These are phyloP conservation scores for Spergularia azorica DNA, from an alignment of 179 eudicot species.

Conservation along the genomic window DNA sequence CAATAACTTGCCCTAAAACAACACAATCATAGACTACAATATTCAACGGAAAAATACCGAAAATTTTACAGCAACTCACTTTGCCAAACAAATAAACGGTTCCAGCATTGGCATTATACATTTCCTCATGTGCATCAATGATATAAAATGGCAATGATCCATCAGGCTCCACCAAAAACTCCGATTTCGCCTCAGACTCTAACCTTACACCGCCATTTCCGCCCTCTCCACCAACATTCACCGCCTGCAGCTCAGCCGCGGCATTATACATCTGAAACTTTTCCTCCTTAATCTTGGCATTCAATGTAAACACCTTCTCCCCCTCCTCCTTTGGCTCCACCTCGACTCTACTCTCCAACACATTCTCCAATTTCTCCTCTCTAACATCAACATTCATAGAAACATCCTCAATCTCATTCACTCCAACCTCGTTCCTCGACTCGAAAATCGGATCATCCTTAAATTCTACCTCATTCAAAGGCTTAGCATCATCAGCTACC, in stretches of 20 bases:
- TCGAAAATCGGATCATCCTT: slow-evolving; percentile 18
- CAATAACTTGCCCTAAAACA: background rate
- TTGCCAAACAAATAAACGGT: slow-evolving; percentile 87
- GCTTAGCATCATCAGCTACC: slow-evolving; percentile 22
- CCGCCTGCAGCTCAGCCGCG: slow-evolving; percentile 60
- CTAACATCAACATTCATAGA: slow-evolving; percentile 18
- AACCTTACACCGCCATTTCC: slow-evolving; percentile 22
- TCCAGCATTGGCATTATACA: slow-evolving; percentile 68
- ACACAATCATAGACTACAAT: background rate
- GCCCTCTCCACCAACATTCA: slow-evolving; percentile 40
- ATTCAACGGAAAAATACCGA: no score
- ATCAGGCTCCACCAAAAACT: slow-evolving; percentile 64
- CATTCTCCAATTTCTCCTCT: slow-evolving; percentile 1
- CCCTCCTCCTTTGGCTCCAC: slow-evolving; percentile 32
- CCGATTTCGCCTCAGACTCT: slow-evolving; percentile 53
- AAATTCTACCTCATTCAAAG: slow-evolving; percentile 23
- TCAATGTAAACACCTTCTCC: slow-evolving; percentile 46
- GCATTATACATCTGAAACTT: slow-evolving; percentile 62
- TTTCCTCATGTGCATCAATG: slow-evolving; percentile 85
- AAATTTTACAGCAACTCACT: slow-evolving; percentile 43
- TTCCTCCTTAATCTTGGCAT: slow-evolving; percentile 73
- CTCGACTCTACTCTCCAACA: slow-evolving; percentile 36
- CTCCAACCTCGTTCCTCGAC: background rate
- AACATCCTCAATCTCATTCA: slow-evolving; percentile 24
- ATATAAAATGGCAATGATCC: slow-evolving; percentile 87